Evolutionary conservation across 305 asterid species (phyloP).

Genomic region (Fraxinus floribunda): DNA sequence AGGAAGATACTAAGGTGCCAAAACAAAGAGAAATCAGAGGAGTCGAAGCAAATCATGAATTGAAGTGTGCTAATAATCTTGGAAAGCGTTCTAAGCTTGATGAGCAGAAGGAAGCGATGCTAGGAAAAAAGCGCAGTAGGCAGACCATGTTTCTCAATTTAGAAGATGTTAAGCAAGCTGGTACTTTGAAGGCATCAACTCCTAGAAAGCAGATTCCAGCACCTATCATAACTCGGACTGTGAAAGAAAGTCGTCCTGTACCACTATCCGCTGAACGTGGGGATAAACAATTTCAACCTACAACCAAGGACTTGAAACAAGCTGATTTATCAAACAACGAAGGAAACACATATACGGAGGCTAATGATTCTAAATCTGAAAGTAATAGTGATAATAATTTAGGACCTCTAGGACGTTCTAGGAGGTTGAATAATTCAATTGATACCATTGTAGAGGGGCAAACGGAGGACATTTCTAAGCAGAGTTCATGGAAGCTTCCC

Average conservation of each 20-base stretch:
- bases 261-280: constrained; percentile 49
- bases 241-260: constrained; percentile 62
- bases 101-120: constrained; percentile 89
- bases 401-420: constrained; percentile 49
- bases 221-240: constrained; percentile 61
- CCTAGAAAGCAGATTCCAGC: constrained; percentile 93
- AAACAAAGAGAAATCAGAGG: constrained; percentile 80
- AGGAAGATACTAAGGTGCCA: constrained; percentile 60
- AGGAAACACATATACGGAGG: constrained; percentile 50
- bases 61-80: constrained; percentile 60
- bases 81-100: constrained; percentile 88
- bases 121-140: constrained; percentile 93
- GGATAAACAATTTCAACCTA: constrained; percentile 69
- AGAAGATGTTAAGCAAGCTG: constrained; percentile 92
- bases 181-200: constrained; percentile 66
- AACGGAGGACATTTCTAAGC: constrained; percentile 38
- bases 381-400: constrained; percentile 59
- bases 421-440: constrained; percentile 62
- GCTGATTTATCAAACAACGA: constrained; percentile 57
- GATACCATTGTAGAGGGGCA: constrained; percentile 64
- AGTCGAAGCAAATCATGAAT: constrained; percentile 75
- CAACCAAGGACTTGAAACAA: constrained; percentile 52
- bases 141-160: constrained; percentile 91
- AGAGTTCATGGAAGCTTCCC: constrained; percentile 74
- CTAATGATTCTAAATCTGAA: constrained; percentile 65